phyloP scores from a whole-genome alignment of 2,329 filamentous ascomycete species.

The Coniochaeta prunicola region DNA sequence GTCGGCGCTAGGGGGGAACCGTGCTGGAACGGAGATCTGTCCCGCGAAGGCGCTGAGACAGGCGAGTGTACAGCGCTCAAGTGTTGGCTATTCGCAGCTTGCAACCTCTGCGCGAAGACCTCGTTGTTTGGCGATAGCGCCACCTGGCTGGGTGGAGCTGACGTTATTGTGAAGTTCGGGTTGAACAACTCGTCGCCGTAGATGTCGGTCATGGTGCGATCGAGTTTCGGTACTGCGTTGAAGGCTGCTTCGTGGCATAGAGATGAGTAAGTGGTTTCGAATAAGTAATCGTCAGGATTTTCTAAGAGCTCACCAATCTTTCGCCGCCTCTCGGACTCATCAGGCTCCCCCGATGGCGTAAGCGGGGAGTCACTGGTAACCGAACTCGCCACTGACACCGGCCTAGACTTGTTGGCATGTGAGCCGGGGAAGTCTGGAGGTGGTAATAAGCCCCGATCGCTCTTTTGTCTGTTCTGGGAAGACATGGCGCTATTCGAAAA shows the following conservation, averaged over 20 bases:
- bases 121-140: constrained; percentile 46
- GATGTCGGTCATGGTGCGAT: constrained; percentile 78
- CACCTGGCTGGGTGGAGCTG: constrained; percentile 40
- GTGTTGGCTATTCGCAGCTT: constrained; percentile 71
- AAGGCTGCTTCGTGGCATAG: constrained; percentile 45
- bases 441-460: constrained; percentile 35
- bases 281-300: constrained; percentile 6
- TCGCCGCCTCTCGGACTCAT: constrained; percentile 35
- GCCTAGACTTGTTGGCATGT: constrained; percentile 34
- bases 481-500: constrained; percentile 33
- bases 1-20: constrained; percentile 54
- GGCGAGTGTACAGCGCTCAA: constrained; percentile 51
- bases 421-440: constrained; percentile 34
- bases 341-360: constrained; percentile 46
- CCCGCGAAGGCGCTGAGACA: constrained; percentile 43
- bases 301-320: constrained; percentile 44
- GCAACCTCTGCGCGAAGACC: constrained; percentile 67
- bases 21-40: constrained; percentile 75
- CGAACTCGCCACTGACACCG: constrained; percentile 51
- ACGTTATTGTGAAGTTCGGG: constrained; percentile 54
- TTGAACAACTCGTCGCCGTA: constrained; percentile 82
- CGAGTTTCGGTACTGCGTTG: constrained; percentile 63
- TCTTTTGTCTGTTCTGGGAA: constrained; percentile 24
- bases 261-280: constrained; percentile 58
- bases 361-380: constrained; percentile 51